Evolutionary conservation across 2,329 filamentous ascomycete species (phyloP).

Genomic region (Xylariaceae sp.): DNA sequence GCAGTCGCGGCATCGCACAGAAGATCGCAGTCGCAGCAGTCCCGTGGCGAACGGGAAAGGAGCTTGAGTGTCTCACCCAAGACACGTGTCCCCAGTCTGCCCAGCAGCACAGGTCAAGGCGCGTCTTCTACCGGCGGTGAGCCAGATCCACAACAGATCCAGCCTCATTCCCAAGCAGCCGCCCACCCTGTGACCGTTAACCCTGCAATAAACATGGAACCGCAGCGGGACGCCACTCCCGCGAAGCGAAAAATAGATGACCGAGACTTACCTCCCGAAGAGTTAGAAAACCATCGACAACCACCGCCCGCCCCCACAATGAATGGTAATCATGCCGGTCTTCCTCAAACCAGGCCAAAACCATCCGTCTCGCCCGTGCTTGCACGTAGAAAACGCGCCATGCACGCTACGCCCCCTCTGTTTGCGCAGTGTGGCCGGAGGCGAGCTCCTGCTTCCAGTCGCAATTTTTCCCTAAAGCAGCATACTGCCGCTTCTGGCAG

Average conservation of each 20-base stretch:
- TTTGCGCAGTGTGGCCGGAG: conserved; percentile 43
- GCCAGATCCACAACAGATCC: conserved; percentile 32
- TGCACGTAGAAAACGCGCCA: conserved; percentile 35
- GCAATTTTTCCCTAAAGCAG: conserved; percentile 42
- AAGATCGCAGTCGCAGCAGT: conserved; percentile 48
- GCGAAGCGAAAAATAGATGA: conserved; percentile 47
- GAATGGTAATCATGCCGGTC: conserved; percentile 35
- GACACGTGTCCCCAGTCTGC: conserved; percentile 55
- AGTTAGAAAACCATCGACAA: conserved; percentile 45
- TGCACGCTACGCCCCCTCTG: conserved; percentile 36
- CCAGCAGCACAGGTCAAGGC: conserved; percentile 23
- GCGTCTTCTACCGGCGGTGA: conserved; percentile 19
- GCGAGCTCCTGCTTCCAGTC: conserved; percentile 32
- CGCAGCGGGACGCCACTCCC: conserved; percentile 34
- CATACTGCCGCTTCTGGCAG: conserved; percentile 8
- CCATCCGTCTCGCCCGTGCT: conserved; percentile 30
- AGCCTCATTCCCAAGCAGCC: conserved; percentile 11
- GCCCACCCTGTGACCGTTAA: conserved; percentile 22
- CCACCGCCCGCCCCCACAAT: conserved; percentile 46
- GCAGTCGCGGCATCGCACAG: conserved; percentile 38
- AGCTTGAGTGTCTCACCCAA: conserved; percentile 77
- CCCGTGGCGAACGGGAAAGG: conserved; percentile 60
- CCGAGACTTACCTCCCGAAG: conserved; percentile 43
- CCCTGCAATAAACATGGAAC: conserved; percentile 28
- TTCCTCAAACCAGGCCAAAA: conserved; percentile 16